A percentile compares a stretch with the other conserved stretches of the same genome.
Evolutionary conservation across 2,329 filamentous ascomycete genomes (phyloP).

Genomic region (Hypocrella siamensis): DNA sequence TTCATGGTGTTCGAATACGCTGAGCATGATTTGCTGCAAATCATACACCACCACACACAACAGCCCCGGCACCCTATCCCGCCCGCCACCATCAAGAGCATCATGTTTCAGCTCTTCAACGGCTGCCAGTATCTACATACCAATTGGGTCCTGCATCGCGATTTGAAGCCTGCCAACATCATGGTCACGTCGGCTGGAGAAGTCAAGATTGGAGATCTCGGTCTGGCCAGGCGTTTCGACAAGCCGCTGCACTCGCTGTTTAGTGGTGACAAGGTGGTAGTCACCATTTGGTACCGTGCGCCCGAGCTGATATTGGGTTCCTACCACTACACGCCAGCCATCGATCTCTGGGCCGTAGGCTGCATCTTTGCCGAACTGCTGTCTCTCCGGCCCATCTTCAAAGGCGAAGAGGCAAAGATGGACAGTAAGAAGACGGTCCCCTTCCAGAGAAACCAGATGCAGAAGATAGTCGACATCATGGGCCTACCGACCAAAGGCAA

Average conservation of each 20-base stretch:
- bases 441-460: slow-evolving; percentile 97
- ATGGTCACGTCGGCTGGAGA: slow-evolving; percentile 86
- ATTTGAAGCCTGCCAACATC: slow-evolving; percentile 96
- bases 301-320: slow-evolving; percentile 85
- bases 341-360: slow-evolving; percentile 94
- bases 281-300: slow-evolving; percentile 97
- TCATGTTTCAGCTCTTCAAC: slow-evolving; percentile 90
- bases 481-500: slow-evolving; percentile 76
- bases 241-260: slow-evolving; percentile 88
- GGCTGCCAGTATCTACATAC: slow-evolving; percentile 88
- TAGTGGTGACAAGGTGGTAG: slow-evolving; percentile 91
- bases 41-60: slow-evolving; percentile 94
- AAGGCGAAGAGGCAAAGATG: slow-evolving; percentile 98
- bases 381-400: slow-evolving; percentile 86
- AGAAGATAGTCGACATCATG: slow-evolving; percentile 95
- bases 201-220: slow-evolving; percentile 89
- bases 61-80: slow-evolving; percentile 79
- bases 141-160: slow-evolving; percentile 94
- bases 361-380: slow-evolving; percentile 96
- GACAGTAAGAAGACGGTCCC: slow-evolving; percentile 95
- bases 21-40: slow-evolving; percentile 91
- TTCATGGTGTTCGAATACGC: slow-evolving; percentile 99
- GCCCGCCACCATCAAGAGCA: slow-evolving; percentile 75
- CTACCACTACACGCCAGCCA: slow-evolving; percentile 91
- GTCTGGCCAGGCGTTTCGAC: slow-evolving; percentile 80